phyloP scores from a whole-genome alignment of 208 protist genomes.

The Angomonas desouzai region DNA sequence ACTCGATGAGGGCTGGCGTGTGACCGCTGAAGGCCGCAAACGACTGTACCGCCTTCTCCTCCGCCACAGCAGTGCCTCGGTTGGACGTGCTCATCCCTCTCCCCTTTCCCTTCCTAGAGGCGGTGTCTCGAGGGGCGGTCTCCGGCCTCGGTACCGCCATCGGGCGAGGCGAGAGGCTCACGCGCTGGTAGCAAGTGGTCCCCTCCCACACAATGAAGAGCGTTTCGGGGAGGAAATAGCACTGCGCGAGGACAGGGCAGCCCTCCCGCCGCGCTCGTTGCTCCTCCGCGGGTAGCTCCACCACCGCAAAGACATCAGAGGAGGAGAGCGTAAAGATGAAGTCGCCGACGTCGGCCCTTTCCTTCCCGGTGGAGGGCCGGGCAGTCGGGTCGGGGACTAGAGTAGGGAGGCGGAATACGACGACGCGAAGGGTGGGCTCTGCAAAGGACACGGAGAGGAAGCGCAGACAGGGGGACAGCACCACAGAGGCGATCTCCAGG shows the following conservation, averaged over 20 bases:
- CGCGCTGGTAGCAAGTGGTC: not conserved
- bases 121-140: not conserved
- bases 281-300: not conserved
- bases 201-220: constrained; percentile 10
- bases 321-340: not conserved
- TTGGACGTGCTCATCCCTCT: not conserved
- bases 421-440: not conserved
- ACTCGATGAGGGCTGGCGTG: not conserved
- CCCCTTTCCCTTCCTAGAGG: not conserved
- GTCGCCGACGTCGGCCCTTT: not conserved
- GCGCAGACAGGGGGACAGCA: constrained; percentile 12
- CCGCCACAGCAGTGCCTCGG: not conserved
- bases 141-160: not conserved
- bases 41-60: not conserved
- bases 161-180: not conserved
- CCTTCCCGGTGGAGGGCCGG: not conserved
- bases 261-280: not conserved
- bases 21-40: not conserved
- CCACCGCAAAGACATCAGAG: not conserved
- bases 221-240: not conserved
- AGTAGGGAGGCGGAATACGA: constrained; percentile 14
- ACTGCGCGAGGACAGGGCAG: no score
- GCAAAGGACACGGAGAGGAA: constrained; percentile 10
- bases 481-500: constrained; percentile 7
- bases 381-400: not conserved